Conservation (phyloP, 495 filamentous ascomycete genomes). For the Xylaria flabelliformis region DNA sequence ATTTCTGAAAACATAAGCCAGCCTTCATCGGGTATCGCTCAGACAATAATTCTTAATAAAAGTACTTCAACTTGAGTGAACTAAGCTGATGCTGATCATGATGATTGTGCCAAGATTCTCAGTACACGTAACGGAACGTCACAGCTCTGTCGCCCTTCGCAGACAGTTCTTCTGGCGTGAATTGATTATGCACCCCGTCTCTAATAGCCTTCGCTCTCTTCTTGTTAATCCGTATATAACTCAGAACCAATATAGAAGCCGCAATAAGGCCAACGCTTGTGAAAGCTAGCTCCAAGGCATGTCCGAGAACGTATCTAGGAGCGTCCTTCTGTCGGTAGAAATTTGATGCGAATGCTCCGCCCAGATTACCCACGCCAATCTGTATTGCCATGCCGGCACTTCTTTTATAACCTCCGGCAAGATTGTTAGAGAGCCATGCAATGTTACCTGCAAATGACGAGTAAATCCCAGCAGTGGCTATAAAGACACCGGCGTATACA, state of each 20-base stretch:
- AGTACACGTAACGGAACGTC: slow-evolving; percentile 66
- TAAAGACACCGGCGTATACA: slow-evolving; percentile 76
- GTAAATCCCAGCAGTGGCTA: slow-evolving; percentile 70
- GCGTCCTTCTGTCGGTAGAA: slow-evolving; percentile 73
- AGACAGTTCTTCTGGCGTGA: slow-evolving; percentile 61
- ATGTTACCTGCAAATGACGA: slow-evolving; percentile 70
- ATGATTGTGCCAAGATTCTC: background rate
- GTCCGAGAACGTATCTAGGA: slow-evolving; percentile 71
- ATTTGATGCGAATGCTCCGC: slow-evolving; percentile 76
- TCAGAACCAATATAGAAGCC: slow-evolving; percentile 56
- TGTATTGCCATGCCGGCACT: slow-evolving; percentile 76
- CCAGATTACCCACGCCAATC: slow-evolving; percentile 76
- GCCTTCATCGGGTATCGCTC: background rate
- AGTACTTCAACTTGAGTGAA: background rate
- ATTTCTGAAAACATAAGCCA: background rate
- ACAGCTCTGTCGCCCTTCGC: slow-evolving; percentile 67
- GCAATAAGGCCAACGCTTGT: slow-evolving; percentile 67
- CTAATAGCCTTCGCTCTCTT: slow-evolving; percentile 55
- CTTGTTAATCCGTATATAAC: slow-evolving; percentile 67
- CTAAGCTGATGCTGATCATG: background rate
- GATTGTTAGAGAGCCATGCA: slow-evolving; percentile 74
- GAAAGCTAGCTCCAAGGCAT: slow-evolving; percentile 72
- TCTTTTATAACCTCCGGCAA: slow-evolving; percentile 73
- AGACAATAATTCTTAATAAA: background rate
- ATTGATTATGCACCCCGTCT: slow-evolving; percentile 52